Percentiles rank a stretch among this genome's conserved stretches.
Conservation (phyloP, 2,329 filamentous ascomycete genomes). For the Sclerotinia trifoliorum region DNA sequence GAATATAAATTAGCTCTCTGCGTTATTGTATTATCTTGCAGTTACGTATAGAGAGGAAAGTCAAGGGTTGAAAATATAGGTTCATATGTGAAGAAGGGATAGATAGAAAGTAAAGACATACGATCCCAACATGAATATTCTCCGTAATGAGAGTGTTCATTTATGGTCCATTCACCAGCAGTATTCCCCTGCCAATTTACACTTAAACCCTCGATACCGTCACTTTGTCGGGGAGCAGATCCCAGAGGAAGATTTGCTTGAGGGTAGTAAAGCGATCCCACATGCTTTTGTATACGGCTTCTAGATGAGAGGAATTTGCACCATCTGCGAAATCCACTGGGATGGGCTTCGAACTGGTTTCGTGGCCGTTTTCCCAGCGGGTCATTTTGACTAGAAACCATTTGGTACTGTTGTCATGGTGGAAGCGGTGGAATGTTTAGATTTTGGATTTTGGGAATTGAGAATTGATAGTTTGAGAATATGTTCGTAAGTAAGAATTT, state of each 20-base stretch:
- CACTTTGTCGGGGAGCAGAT: background rate
- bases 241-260: background rate
- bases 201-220: conserved; percentile 5
- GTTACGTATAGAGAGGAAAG: background rate
- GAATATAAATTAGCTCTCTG: background rate
- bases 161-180: background rate
- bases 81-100: background rate
- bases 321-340: background rate
- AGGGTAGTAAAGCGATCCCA: background rate
- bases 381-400: background rate
- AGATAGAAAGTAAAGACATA: background rate
- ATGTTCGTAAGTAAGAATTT: background rate
- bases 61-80: background rate
- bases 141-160: background rate
- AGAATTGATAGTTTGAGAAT: background rate
- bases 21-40: background rate
- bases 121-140: background rate
- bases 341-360: background rate
- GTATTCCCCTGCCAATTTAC: background rate
- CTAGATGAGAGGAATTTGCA: background rate
- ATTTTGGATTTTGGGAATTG: background rate
- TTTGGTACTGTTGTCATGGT: background rate
- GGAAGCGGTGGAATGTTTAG: background rate
- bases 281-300: background rate
- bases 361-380: background rate